These are phyloP conservation scores for Carex littledalei DNA, from an alignment of 176 grass and related monocot species.

Conservation along the genomic window DNA sequence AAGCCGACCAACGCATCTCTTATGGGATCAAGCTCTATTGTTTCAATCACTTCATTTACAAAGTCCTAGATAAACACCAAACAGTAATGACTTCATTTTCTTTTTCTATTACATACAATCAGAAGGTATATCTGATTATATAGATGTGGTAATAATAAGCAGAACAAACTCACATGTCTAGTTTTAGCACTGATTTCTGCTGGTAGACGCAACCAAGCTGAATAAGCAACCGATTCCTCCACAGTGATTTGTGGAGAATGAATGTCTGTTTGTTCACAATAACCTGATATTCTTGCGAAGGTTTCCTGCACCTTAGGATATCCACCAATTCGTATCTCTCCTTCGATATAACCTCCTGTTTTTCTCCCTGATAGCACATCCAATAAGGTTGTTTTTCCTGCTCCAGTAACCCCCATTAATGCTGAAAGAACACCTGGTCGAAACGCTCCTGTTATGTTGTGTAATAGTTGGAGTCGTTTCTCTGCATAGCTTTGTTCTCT, in stretches of 20 bases:
- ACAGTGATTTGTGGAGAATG: slow-evolving; percentile 75
- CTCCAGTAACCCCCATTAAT: slow-evolving; percentile 72
- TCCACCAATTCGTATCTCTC: slow-evolving; percentile 64
- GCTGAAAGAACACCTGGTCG: slow-evolving; percentile 54
- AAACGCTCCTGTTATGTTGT: slow-evolving; percentile 61
- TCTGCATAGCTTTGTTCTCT: slow-evolving; percentile 47
- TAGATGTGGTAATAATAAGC: not conserved
- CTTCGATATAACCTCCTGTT: slow-evolving; percentile 57
- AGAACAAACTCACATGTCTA: slow-evolving; percentile 40
- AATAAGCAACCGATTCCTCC: slow-evolving; percentile 62
- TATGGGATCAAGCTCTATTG: slow-evolving; percentile 66
- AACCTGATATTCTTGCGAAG: slow-evolving; percentile 77
- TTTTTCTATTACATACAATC: not conserved
- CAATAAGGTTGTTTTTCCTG: slow-evolving; percentile 75
- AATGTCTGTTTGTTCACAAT: slow-evolving; percentile 66
- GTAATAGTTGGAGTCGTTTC: slow-evolving; percentile 55
- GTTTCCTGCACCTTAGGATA: slow-evolving; percentile 65
- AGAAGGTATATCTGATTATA: not conserved
- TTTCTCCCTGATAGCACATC: slow-evolving; percentile 80
- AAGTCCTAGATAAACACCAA: slow-evolving; percentile 40
- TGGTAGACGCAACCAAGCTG: slow-evolving; percentile 65
- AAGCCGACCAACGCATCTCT: slow-evolving; percentile 59
- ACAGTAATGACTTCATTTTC: not conserved
- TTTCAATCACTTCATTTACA: slow-evolving; percentile 68
- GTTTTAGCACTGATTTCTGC: slow-evolving; percentile 44